phyloP scores from a whole-genome alignment of 495 filamentous ascomycete species.

The Thozetella sp. region DNA sequence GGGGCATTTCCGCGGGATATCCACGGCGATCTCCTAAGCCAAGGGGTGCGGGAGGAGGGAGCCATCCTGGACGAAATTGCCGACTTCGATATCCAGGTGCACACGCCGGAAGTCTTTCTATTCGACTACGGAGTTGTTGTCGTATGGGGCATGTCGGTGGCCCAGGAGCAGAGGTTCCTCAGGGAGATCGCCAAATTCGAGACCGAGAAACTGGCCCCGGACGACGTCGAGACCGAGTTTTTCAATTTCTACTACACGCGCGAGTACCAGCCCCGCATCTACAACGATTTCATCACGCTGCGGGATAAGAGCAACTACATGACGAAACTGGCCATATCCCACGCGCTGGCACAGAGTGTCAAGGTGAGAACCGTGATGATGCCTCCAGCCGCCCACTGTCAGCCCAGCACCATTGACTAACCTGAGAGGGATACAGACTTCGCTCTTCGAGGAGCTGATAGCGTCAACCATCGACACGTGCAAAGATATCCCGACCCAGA shows the following conservation, averaged over 20 bases:
- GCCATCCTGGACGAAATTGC: constrained; percentile 29
- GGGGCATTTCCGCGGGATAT: constrained; percentile 11
- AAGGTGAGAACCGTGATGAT: constrained; percentile 56
- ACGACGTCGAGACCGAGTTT: constrained; percentile 91
- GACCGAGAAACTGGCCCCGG: constrained; percentile 79
- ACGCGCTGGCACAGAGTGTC: constrained; percentile 92
- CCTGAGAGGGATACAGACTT: constrained; percentile 61
- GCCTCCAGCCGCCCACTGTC: neutral
- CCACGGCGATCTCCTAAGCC: constrained; percentile 24
- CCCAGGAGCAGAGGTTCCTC: constrained; percentile 83
- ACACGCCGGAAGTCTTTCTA: constrained; percentile 91
- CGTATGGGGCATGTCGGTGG: constrained; percentile 95
- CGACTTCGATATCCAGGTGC: constrained; percentile 75
- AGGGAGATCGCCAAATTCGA: constrained; percentile 97
- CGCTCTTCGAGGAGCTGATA: constrained; percentile 94
- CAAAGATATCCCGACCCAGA: constrained; percentile 85
- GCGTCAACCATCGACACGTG: constrained; percentile 88
- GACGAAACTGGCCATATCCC: constrained; percentile 95
- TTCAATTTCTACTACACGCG: constrained; percentile 99
- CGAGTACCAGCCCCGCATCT: constrained; percentile 96
- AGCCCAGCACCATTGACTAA: constrained; percentile 6
- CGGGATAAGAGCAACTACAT: constrained; percentile 94
- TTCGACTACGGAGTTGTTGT: constrained; percentile 99
- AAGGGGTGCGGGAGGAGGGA: constrained; percentile 19
- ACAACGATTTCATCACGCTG: constrained; percentile 97